Evolutionary conservation across 2,329 filamentous ascomycete species (phyloP).

Genomic region (Bipolaris bicolor): DNA sequence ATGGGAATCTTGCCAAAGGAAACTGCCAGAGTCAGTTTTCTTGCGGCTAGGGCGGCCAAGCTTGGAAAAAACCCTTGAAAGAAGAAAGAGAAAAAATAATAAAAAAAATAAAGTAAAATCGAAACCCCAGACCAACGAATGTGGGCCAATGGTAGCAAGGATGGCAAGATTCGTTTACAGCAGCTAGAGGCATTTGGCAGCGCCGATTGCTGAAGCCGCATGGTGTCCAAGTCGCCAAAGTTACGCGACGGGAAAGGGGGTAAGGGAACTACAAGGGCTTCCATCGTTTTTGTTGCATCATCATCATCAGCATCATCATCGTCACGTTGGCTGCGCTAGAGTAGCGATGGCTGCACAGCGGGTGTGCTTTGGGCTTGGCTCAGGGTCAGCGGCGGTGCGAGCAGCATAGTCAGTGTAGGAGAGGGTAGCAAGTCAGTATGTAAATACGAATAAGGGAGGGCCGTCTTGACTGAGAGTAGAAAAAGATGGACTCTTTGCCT

Average conservation of each 20-base stretch:
- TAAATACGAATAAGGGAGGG: constrained; percentile 9
- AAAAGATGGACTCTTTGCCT: neutral
- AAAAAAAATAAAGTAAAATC: neutral
- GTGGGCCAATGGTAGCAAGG: constrained; percentile 26
- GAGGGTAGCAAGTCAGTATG: too few relatives aligned
- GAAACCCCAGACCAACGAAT: constrained; percentile 13
- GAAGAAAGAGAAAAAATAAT: neutral
- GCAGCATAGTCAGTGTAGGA: too few relatives aligned
- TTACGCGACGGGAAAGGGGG: constrained; percentile 14
- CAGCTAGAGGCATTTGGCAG: constrained; percentile 16
- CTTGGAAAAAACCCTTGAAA: constrained; percentile 1
- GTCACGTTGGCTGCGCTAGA: too few relatives aligned
- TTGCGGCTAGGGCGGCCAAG: constrained; percentile 18
- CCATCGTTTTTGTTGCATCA: neutral
- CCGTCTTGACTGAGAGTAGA: neutral
- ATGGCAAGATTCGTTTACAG: constrained; percentile 25
- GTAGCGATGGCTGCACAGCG: too few relatives aligned
- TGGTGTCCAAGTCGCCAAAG: constrained; percentile 17
- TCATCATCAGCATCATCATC: neutral
- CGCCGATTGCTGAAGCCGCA: constrained; percentile 10
- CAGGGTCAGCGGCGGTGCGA: too few relatives aligned
- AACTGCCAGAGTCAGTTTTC: constrained; percentile 20
- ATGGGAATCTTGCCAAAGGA: constrained; percentile 20
- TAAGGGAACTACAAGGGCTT: neutral
- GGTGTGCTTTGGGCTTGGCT: constrained; percentile 6